Conservation (phyloP, 805 yeast species). For the Pichia phayaonensis region DNA sequence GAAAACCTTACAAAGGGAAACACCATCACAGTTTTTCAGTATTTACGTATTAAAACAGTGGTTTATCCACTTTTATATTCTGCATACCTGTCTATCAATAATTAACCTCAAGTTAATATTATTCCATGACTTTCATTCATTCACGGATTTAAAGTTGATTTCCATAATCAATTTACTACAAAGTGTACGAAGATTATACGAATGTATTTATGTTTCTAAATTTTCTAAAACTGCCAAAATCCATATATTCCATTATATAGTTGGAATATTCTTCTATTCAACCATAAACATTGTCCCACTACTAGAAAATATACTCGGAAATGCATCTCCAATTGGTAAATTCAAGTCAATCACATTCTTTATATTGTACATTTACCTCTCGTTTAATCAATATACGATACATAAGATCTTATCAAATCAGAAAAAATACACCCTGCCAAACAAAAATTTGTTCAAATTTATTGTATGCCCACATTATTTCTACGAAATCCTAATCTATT, state of each 20-base stretch:
- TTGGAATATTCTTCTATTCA: slow-evolving; percentile 54
- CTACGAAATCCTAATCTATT: slow-evolving; percentile 55
- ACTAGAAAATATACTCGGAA: background rate
- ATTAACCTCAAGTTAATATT: slow-evolving; percentile 1
- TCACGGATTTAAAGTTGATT: slow-evolving; percentile 1
- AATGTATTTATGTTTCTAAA: slow-evolving; percentile 43
- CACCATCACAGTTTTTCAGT: background rate
- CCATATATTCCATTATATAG: slow-evolving; percentile 58
- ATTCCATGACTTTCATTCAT: background rate
- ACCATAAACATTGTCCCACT: slow-evolving; percentile 34
- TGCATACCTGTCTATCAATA: slow-evolving; percentile 31
- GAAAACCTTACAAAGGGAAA: slow-evolving; percentile 5
- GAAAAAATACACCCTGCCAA: slow-evolving; percentile 52
- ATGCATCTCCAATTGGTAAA: background rate
- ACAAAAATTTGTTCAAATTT: slow-evolving; percentile 38
- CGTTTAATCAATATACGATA: slow-evolving; percentile 41
- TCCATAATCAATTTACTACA: slow-evolving; percentile 35
- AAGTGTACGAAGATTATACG: slow-evolving; percentile 46
- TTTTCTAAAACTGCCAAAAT: slow-evolving; percentile 44
- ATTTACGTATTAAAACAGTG: slow-evolving; percentile 52
- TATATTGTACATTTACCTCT: slow-evolving; percentile 27
- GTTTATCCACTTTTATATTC: slow-evolving; percentile 56
- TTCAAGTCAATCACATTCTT: slow-evolving; percentile 4
- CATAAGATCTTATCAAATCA: slow-evolving; percentile 44
- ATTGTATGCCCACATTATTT: slow-evolving; percentile 62